Evolutionary conservation across 495 filamentous ascomycete species (phyloP).

Genomic region (Neurospora sp.): DNA sequence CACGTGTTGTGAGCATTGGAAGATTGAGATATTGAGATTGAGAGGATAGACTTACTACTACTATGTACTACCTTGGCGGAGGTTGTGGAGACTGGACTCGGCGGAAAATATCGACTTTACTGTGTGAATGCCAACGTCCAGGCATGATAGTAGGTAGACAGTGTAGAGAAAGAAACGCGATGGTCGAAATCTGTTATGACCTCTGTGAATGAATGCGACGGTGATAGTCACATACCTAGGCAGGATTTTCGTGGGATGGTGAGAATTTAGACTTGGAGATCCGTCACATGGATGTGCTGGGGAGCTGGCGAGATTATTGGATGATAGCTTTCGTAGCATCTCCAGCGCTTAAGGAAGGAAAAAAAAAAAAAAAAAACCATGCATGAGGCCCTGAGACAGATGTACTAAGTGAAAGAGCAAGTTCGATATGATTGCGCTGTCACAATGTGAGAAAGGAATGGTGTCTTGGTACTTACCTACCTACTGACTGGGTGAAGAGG

Average conservation of each 20-base stretch:
- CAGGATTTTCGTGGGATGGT: neutral
- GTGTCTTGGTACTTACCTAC: neutral
- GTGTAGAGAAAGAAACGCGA: neutral
- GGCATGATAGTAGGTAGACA: neutral
- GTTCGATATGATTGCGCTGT: neutral
- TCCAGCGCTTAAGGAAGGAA: neutral
- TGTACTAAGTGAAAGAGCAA: neutral
- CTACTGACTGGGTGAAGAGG: neutral
- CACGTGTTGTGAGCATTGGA: neutral
- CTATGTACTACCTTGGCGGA: neutral
- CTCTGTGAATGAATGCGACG: neutral
- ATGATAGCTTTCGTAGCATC: neutral
- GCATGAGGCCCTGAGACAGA: neutral
- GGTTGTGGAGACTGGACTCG: neutral
- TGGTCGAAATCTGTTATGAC: neutral
- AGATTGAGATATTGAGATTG: neutral
- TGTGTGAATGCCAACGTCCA: neutral
- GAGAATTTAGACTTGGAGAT: neutral
- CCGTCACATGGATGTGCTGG: neutral
- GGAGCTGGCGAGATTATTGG: neutral
- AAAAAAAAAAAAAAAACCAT: neutral
- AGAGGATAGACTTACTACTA: neutral
- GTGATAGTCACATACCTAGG: neutral
- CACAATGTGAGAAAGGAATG: neutral
- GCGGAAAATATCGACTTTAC: neutral